Evolutionary conservation across 179 eudicot species (phyloP).

Genomic region (Carnegiea gigantea): DNA sequence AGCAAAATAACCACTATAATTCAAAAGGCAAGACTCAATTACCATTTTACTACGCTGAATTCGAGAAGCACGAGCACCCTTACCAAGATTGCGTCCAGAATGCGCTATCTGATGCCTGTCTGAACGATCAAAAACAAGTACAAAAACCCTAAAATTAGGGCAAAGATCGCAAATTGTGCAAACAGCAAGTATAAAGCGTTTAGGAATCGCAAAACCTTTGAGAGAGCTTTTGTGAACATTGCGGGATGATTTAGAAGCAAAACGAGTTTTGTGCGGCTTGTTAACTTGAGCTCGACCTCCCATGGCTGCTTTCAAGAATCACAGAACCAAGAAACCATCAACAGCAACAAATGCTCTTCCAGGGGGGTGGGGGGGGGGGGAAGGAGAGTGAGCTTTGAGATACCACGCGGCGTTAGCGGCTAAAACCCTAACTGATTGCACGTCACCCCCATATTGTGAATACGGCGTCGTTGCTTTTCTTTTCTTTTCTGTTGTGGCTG

Average conservation of each 20-base stretch:
- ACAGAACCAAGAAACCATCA: constrained; percentile 2
- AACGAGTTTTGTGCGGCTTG: constrained; percentile 81
- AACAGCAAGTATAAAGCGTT: not conserved
- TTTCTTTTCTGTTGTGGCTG: too few relatives aligned
- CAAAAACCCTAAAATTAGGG: not conserved
- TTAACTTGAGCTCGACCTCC: constrained; percentile 76
- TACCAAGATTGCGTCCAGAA: constrained; percentile 50
- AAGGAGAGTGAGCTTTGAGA: not conserved
- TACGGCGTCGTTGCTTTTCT: not conserved
- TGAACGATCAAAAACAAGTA: constrained; percentile 19
- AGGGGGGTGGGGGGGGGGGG: not conserved
- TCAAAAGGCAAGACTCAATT: not conserved
- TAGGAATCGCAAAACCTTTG: constrained; percentile 46
- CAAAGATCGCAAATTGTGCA: not conserved
- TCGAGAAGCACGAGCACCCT: constrained; percentile 79
- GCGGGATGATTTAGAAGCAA: constrained; percentile 89
- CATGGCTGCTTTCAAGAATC: constrained; percentile 36
- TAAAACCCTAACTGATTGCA: not conserved
- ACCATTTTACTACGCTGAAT: constrained; percentile 84
- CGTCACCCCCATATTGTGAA: not conserved
- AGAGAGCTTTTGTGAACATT: constrained; percentile 66
- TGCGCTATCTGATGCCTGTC: constrained; percentile 63
- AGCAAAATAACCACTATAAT: not conserved
- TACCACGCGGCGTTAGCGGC: not conserved
- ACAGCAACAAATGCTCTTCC: not conserved